Percentiles rank a stretch among this genome's conserved stretches.
These are phyloP conservation scores for Ophiocordyceps camponoti-floridani DNA, from an alignment of 2,329 filamentous ascomycete species.

Conservation along the genomic window DNA sequence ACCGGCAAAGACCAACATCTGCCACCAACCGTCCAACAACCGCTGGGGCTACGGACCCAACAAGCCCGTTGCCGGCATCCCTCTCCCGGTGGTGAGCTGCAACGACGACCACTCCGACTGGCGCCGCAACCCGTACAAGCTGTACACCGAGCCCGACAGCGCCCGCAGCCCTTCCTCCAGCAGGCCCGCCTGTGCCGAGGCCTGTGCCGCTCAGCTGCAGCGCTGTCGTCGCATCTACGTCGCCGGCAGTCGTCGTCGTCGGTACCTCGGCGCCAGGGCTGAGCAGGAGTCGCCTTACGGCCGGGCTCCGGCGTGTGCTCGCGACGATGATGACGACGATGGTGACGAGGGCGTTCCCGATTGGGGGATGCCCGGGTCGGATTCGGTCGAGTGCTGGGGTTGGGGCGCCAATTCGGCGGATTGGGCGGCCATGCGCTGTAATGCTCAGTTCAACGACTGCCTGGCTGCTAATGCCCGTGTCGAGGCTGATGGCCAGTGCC, in stretches of 20 bases:
- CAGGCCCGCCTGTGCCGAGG: slow-evolving; percentile 27
- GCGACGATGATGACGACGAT: no score
- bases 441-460: slow-evolving; percentile 30
- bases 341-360: no score
- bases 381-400: slow-evolving; percentile 7
- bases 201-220: slow-evolving; percentile 33
- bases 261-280: not conserved
- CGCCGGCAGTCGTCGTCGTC: slow-evolving; percentile 19
- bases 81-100: slow-evolving; percentile 33
- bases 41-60: slow-evolving; percentile 50
- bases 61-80: slow-evolving; percentile 33
- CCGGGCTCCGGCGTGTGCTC: no score
- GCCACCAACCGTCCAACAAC: slow-evolving; percentile 33
- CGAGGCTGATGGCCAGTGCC: slow-evolving; percentile 20
- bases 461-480: slow-evolving; percentile 21
- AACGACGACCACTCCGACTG: slow-evolving; percentile 30
- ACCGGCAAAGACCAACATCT: slow-evolving; percentile 37
- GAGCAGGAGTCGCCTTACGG: no score
- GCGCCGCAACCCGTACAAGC: slow-evolving; percentile 27
- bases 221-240: slow-evolving; percentile 30
- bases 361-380: slow-evolving; percentile 4
- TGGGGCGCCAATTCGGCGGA: slow-evolving; percentile 13
- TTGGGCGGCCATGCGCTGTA: slow-evolving; percentile 23
- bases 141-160: slow-evolving; percentile 27
- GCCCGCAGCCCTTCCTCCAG: slow-evolving; percentile 25